Base-by-base conservation (phyloP, 331 rosid genomes). In the Quercus lobata region DNA sequence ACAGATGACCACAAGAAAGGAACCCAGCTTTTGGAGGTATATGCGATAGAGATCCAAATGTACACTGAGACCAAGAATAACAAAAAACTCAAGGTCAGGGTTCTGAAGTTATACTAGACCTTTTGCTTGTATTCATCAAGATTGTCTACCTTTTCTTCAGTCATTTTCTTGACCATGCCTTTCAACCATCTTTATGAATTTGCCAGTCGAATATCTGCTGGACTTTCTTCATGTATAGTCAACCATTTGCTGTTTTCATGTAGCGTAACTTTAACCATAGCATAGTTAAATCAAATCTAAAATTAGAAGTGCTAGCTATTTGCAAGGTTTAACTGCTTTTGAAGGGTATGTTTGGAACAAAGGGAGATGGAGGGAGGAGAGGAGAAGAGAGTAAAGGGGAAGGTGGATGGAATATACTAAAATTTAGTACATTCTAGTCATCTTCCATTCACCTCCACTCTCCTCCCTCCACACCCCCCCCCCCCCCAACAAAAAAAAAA, bases 1-100 rank as follows among this genome's bases (percentile, higher is more conserved):
- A 90, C 97, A 17, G 99, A 95, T 89, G 99, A 95, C 86, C 99
- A 95, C 77, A 95, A 93, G 91, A 95, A 93, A 87, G 99, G 99
- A 90, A 95, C 92, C 66, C 97, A 95, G 79, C 99, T 93, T 78
- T 81, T 90, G 85, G 97, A 95, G 88, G 99, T 93, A 58, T 95
- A 91, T 82, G 98, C 99, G 58, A 87, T 95, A 58, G 98, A 95
- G 81, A 95, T 95, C 83, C 99, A 95, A 79, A 93, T 95, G 99
- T 93, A 91, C 87, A 93, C 99, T 1, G 99, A 93, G 88, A 95
- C 98, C 62, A 95, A 95, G 87, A 91, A 93, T 88, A 95, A 95
- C 93, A 95, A 95, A 87, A 93, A 93, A 86, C 98, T 95, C 62
- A 95, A 95, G 99, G 99, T 95, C 81, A 79, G 84, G 53, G 82